Base-by-base conservation (phyloP, 352 stramenopile genomes). In the Thalassiosira ordinaria region DNA sequence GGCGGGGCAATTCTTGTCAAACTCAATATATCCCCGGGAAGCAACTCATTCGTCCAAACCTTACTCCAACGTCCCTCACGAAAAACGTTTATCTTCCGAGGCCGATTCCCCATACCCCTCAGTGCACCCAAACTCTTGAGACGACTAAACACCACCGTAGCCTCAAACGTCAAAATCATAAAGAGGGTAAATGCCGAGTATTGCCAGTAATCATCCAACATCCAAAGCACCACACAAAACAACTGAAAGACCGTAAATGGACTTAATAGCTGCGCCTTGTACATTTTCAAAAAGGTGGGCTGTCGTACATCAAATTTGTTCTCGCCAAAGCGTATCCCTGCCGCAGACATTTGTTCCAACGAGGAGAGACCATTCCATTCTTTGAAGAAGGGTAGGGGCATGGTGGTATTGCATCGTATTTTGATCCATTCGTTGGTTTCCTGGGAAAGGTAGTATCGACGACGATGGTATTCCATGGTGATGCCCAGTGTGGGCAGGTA, bases 141-240 rank as follows among this genome's bases (percentile, higher is more conserved):
- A 18, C 97, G 90, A 51, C 96, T 96, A 74, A 98, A 95, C 1
- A 99, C 97, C 5, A 97, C 97, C 13, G 97, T 97, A 13, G 93
- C 96, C 78, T 99, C 97, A 71, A 99, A 99, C 71, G 96, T 97
- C 61, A 99, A 89, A 80, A 99, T 98, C 96, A 99, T 99, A 55
- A 96, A 96, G 18, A 99, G 88, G 46, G 95, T 98, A 78, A 99
- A 99, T 26, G 97, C 92, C 67, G 95, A 98, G 85, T 99, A 99
- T 84, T 98, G 95, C 97, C 97, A 99, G 86, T 99, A 99, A 81
- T 98, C 95, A 84, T 99, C 97, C 24, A 99, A 88, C 91, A 98
- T 97, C 92, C 98, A 99, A n/a, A 99, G 84, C 18, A 96, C 94
- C 9, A 98, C 95, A 73, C 95, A 98, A 79, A 98, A 99, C 46